Evolutionary conservation across 2,329 filamentous ascomycete genomes (phyloP).

Genomic region (Cordyceps pruinosa): DNA sequence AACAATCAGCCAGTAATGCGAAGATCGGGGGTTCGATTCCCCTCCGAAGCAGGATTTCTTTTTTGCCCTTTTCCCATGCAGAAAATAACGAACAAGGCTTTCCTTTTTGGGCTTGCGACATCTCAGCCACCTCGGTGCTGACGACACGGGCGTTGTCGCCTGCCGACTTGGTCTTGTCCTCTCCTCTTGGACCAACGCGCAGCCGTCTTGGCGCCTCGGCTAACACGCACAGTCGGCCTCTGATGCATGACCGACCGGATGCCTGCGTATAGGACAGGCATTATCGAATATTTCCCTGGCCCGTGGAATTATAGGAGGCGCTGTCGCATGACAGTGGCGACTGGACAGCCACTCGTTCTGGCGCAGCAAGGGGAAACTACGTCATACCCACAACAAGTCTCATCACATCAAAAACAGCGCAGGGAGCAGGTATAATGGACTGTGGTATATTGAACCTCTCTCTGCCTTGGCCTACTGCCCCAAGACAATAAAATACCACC

Average conservation of each 20-base stretch:
- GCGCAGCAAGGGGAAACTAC: background rate
- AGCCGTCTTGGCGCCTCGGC: background rate
- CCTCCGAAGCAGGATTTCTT: slow-evolving; percentile 10
- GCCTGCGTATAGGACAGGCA: background rate
- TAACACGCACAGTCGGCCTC: background rate
- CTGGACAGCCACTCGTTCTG: background rate
- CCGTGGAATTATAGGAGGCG: background rate
- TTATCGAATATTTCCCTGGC: background rate
- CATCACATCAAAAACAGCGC: background rate
- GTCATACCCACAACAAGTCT: background rate
- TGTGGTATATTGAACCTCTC: background rate
- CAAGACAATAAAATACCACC: background rate
- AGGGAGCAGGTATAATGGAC: background rate
- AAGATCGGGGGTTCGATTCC: slow-evolving; percentile 15
- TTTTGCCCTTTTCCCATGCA: background rate
- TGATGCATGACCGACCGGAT: background rate
- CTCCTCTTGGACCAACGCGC: background rate
- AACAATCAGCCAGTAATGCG: slow-evolving; percentile 9
- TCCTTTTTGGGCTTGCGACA: no score
- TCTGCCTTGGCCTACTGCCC: slow-evolving; percentile 1
- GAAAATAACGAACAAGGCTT: no score
- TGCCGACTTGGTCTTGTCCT: no score
- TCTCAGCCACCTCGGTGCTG: no score
- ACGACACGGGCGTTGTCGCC: no score
- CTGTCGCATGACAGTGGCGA: background rate